Percentiles rank a stretch among this genome's conserved stretches.
Conservation (phyloP, 2,329 filamentous ascomycete genomes). For the Orbilia blumenaviensis region DNA sequence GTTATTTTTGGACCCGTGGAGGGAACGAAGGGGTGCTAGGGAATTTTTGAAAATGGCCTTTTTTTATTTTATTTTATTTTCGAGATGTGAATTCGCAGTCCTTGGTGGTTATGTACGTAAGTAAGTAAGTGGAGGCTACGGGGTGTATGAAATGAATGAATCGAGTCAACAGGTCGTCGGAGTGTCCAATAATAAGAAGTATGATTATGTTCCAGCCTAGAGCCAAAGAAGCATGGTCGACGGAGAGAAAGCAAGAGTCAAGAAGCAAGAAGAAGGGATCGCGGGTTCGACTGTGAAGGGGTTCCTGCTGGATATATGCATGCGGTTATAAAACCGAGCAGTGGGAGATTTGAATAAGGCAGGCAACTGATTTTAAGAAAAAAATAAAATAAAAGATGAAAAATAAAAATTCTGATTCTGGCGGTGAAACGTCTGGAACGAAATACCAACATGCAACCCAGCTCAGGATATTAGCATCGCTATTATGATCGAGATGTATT, state of each 20-base stretch:
- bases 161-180: neutral
- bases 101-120: neutral
- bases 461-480: neutral
- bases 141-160: neutral
- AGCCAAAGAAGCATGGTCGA: conserved; percentile 23
- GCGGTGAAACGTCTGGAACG: conserved; percentile 25
- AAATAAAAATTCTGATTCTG: conserved; percentile 19
- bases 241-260: neutral
- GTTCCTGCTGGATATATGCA: conserved; percentile 28
- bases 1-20: conserved; percentile 11
- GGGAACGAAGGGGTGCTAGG: neutral
- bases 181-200: conserved; percentile 25
- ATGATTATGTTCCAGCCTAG: conserved; percentile 20
- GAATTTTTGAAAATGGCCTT: too few species aligned
- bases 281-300: conserved; percentile 17
- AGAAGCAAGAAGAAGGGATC: conserved; percentile 30
- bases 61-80: neutral
- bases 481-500: neutral
- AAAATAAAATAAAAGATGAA: conserved; percentile 12
- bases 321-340: conserved; percentile 37
- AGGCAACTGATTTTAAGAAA: conserved; percentile 14
- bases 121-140: neutral
- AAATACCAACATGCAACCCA: neutral
- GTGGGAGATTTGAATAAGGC: conserved; percentile 30
- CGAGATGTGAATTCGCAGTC: neutral